A percentile compares a stretch with the other conserved stretches of the same genome.
Evolutionary conservation across 2,329 filamentous ascomycete species (phyloP).

Genomic region (Chaetothyriales sp.): DNA sequence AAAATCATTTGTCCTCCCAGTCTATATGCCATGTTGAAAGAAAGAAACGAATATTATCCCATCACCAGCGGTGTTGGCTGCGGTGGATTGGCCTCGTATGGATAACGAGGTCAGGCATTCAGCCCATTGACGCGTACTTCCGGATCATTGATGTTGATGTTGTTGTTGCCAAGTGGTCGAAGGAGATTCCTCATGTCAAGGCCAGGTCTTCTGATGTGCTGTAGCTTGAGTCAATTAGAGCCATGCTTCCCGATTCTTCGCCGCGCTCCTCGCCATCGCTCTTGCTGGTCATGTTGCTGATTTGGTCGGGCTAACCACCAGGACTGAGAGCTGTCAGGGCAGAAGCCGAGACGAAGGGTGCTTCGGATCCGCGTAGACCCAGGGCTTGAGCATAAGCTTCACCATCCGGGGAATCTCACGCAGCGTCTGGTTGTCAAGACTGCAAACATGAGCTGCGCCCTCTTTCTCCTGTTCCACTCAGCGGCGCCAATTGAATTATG

Average conservation of each 20-base stretch:
- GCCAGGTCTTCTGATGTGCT: slow-evolving; percentile 35
- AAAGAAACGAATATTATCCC: not conserved
- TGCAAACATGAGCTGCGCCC: slow-evolving; percentile 49
- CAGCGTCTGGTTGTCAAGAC: slow-evolving; percentile 53
- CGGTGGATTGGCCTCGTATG: not conserved
- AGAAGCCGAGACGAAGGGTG: slow-evolving; percentile 51
- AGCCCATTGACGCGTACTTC: not conserved
- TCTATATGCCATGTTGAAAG: not conserved
- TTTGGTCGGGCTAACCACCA: slow-evolving; percentile 55
- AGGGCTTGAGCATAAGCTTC: slow-evolving; percentile 50
- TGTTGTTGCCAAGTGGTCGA: too few species aligned
- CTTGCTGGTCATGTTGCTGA: slow-evolving; percentile 38
- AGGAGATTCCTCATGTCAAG: slow-evolving; percentile 54
- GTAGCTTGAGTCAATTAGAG: slow-evolving; percentile 52
- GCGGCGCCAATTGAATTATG: slow-evolving; percentile 46
- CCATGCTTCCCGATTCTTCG: slow-evolving; percentile 52
- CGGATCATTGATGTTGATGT: slow-evolving; percentile 8
- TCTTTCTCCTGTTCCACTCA: slow-evolving; percentile 61
- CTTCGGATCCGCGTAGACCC: slow-evolving; percentile 44
- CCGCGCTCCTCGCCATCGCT: slow-evolving; percentile 50
- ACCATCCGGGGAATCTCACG: slow-evolving; percentile 51
- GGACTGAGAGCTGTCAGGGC: slow-evolving; percentile 55
- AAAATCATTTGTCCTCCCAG: slow-evolving; percentile 1
- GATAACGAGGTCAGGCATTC: not conserved
- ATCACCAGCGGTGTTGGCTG: not conserved